Evolutionary conservation across 768 basidiomycete species (phyloP).

Genomic region (Termitomyces sp.): DNA sequence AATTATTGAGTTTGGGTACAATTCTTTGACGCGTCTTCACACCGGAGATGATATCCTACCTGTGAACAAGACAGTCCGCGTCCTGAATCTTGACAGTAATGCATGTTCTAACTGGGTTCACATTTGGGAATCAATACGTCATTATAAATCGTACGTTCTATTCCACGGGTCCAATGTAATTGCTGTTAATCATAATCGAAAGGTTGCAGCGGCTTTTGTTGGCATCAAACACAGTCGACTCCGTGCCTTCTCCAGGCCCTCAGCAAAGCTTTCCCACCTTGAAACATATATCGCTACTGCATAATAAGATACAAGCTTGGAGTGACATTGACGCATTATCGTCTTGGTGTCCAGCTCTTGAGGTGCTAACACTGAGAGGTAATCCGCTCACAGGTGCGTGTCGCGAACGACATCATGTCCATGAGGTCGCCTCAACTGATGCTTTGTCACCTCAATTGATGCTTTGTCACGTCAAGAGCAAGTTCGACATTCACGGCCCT

Average conservation of each 20-base stretch:
- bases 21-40: conserved; percentile 38
- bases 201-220: conserved; percentile 66
- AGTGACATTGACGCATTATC: conserved; percentile 56
- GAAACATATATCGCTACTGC: conserved; percentile 57
- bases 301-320: conserved; percentile 58
- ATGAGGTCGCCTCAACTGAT: conserved; percentile 2
- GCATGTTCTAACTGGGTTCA: conserved; percentile 49
- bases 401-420: conserved; percentile 1
- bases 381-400: conserved; percentile 62
- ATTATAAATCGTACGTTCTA: conserved; percentile 40
- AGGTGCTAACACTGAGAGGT: conserved; percentile 51
- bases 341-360: conserved; percentile 63
- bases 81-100: conserved; percentile 72
- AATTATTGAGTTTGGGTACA: conserved; percentile 67
- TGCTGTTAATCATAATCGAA: conserved; percentile 15
- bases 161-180: conserved; percentile 7
- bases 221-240: conserved; percentile 51
- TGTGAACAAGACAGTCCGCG: conserved; percentile 29
- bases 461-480: conserved; percentile 27
- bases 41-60: conserved; percentile 14
- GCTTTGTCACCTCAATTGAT: conserved; percentile 27
- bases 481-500: conserved; percentile 43
- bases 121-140: conserved; percentile 35
- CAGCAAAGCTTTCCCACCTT: conserved; percentile 28
- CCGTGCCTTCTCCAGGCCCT: conserved; percentile 37